phyloP scores from a whole-genome alignment of 192 early-diverging fungal genomes.

The Rhizophagus prolifer region DNA sequence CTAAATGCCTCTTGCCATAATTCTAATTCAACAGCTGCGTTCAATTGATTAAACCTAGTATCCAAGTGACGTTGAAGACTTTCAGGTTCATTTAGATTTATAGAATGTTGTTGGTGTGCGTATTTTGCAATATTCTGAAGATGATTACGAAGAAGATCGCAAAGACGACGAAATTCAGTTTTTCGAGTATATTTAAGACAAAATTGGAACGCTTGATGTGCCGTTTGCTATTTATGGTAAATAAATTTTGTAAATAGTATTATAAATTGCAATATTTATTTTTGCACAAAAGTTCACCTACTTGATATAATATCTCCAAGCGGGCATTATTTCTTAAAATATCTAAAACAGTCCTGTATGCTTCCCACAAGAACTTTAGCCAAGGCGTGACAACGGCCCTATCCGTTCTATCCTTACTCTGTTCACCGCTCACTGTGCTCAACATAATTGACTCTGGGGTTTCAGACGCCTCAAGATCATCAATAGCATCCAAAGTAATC shows the following conservation, averaged over 20 bases:
- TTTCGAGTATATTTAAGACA: slow-evolving; percentile 93
- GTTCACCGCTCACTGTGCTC: slow-evolving; percentile 91
- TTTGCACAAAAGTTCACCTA: not conserved
- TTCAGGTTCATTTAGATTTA: slow-evolving; percentile 95
- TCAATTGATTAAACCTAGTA: slow-evolving; percentile 93
- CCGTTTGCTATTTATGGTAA: slow-evolving; percentile 43
- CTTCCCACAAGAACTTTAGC: slow-evolving; percentile 99
- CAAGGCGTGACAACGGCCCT: slow-evolving; percentile 98
- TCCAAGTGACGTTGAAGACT: slow-evolving; percentile 96
- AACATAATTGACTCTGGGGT: slow-evolving; percentile 97
- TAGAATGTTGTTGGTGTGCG: slow-evolving; percentile 85
- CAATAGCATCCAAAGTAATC: slow-evolving; percentile 78
- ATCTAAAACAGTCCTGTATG: slow-evolving; percentile 96
- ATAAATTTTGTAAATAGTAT: too few species aligned
- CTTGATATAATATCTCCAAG: slow-evolving; percentile 93
- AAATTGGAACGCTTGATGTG: slow-evolving; percentile 94
- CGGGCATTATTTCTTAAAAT: slow-evolving; percentile 95
- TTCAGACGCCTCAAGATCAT: slow-evolving; percentile 95
- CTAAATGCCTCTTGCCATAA: slow-evolving; percentile 99
- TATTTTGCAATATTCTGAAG: slow-evolving; percentile 89
- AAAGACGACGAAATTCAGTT: slow-evolving; percentile 98
- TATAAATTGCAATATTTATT: too few species aligned
- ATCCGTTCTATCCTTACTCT: slow-evolving; percentile 94
- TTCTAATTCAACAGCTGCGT: slow-evolving; percentile 94
- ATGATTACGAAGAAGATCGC: slow-evolving; percentile 95